phyloP scores from a whole-genome alignment of 2,329 filamentous ascomycete species.

The Neobulgaria alba region DNA sequence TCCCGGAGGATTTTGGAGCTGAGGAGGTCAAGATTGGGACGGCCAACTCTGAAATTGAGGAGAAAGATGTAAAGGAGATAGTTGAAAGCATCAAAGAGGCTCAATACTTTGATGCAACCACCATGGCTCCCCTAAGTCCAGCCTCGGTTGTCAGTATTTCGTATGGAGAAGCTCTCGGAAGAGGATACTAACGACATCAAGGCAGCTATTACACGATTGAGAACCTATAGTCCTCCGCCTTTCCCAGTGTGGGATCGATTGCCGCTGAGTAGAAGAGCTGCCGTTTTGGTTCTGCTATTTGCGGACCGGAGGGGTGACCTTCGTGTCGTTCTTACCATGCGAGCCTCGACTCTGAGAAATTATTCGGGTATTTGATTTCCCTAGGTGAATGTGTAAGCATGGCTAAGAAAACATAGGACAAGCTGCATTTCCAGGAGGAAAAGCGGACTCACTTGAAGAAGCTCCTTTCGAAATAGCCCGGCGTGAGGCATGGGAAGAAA shows the following conservation, averaged over 20 bases:
- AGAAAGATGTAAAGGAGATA: constrained; percentile 22
- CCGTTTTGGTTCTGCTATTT: constrained; percentile 81
- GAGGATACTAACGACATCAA: constrained; percentile 9
- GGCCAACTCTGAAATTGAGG: constrained; percentile 30
- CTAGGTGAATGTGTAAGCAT: background rate
- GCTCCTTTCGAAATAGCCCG: constrained; percentile 73
- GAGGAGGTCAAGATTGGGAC: background rate
- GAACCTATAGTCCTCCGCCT: constrained; percentile 50
- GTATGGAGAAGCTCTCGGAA: background rate
- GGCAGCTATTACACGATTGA: constrained; percentile 44
- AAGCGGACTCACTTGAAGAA: constrained; percentile 49
- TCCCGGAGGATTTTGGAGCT: too few species aligned
- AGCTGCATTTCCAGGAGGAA: constrained; percentile 77
- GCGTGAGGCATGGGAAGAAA: constrained; percentile 87
- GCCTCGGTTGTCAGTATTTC: constrained; percentile 24
- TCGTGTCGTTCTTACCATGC: constrained; percentile 61
- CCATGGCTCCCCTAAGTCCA: constrained; percentile 27
- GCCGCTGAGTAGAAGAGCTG: constrained; percentile 62
- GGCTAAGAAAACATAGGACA: constrained; percentile 37
- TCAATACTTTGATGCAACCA: constrained; percentile 27
- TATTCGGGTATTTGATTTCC: constrained; percentile 54
- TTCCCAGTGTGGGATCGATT: constrained; percentile 55
- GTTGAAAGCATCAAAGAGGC: constrained; percentile 24
- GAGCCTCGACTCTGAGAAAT: constrained; percentile 52
- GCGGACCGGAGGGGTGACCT: constrained; percentile 76